These are phyloP conservation scores for Basidiobolus meristosporus DNA, from an alignment of 371 early-diverging fungal species.

Conservation along the genomic window DNA sequence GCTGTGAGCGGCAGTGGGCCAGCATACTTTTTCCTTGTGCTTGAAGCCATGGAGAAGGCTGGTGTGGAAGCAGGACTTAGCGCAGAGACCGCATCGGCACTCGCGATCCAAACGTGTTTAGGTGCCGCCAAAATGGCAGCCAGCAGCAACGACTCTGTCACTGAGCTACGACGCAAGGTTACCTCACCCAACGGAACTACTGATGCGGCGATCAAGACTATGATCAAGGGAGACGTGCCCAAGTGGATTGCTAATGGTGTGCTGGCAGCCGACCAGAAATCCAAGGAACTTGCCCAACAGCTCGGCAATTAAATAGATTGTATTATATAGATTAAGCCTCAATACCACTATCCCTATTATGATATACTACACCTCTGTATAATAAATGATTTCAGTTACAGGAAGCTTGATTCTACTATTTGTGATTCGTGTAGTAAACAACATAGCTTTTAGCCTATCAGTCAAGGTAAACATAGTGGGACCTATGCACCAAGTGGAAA, in stretches of 20 bases:
- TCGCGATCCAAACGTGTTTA: slow-evolving; percentile 74
- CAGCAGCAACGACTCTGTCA: slow-evolving; percentile 11
- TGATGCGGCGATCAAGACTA: slow-evolving; percentile 62
- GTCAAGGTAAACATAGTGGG: too few species aligned
- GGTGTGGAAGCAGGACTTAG: slow-evolving; percentile 62
- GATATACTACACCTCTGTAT: too few species aligned
- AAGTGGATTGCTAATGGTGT: slow-evolving; percentile 35
- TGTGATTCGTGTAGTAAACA: too few species aligned
- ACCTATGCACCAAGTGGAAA: too few species aligned
- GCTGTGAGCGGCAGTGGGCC: slow-evolving; percentile 79
- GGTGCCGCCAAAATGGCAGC: slow-evolving; percentile 80
- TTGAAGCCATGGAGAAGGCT: slow-evolving; percentile 78
- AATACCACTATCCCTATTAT: too few species aligned
- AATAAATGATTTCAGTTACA: too few species aligned
- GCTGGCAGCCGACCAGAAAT: slow-evolving; percentile 40
- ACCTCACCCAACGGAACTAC: slow-evolving; percentile 91
- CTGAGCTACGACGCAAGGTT: slow-evolving; percentile 63
- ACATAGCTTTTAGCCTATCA: too few species aligned
- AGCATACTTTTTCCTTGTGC: slow-evolving; percentile 82
- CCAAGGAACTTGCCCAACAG: slow-evolving; percentile 44
- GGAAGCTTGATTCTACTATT: too few species aligned
- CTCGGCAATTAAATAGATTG: too few species aligned
- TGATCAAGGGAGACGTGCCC: slow-evolving; percentile 40
- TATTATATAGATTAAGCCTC: too few species aligned
- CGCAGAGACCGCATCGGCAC: slow-evolving; percentile 44